These are phyloP conservation scores for Coccinonectria pachysandricola DNA, from an alignment of 2,329 filamentous ascomycete genomes.

Conservation along the genomic window DNA sequence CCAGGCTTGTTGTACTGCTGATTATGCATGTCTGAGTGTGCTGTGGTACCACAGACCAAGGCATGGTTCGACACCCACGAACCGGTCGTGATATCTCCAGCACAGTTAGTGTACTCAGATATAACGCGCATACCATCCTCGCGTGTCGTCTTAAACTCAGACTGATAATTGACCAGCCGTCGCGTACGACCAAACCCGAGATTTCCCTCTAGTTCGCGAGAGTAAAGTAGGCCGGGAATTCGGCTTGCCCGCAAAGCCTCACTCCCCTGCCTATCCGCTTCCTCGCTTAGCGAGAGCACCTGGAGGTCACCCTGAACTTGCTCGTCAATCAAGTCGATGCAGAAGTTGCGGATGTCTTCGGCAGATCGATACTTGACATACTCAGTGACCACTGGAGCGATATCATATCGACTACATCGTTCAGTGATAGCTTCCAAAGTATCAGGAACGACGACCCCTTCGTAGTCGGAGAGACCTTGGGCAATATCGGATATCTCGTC, in stretches of 20 bases:
- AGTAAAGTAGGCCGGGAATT: conserved; percentile 33
- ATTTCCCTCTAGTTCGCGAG: conserved; percentile 39
- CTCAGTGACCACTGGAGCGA: conserved; percentile 14
- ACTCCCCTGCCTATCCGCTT: conserved; percentile 5
- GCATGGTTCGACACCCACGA: conserved; percentile 44
- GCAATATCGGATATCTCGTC: conserved; percentile 26
- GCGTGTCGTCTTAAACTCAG: conserved; percentile 31
- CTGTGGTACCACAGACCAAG: conserved; percentile 52
- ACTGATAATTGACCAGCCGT: conserved; percentile 33
- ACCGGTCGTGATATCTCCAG: conserved; percentile 50
- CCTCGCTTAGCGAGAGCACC: conserved; percentile 18
- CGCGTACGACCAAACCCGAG: conserved; percentile 31
- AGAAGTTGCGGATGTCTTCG: conserved; percentile 23
- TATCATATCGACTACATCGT: conserved; percentile 11
- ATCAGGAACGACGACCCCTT: conserved; percentile 6
- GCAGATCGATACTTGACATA: conserved; percentile 14
- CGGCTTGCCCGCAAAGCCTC: conserved; percentile 11
- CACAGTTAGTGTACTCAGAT: conserved; percentile 49
- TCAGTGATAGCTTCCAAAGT: conserved; percentile 11
- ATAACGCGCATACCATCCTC: conserved; percentile 43
- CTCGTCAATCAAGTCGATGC: conserved; percentile 20
- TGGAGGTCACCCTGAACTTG: conserved; percentile 6
- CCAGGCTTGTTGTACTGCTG: conserved; percentile 58
- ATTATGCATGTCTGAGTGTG: conserved; percentile 52
- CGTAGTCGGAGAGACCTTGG: conserved; percentile 8